A percentile compares a stretch with the other conserved stretches of the same genome.
Evolutionary conservation across 2,329 filamentous ascomycete species (phyloP).

Genomic region (Fusarium fracticaudum): DNA sequence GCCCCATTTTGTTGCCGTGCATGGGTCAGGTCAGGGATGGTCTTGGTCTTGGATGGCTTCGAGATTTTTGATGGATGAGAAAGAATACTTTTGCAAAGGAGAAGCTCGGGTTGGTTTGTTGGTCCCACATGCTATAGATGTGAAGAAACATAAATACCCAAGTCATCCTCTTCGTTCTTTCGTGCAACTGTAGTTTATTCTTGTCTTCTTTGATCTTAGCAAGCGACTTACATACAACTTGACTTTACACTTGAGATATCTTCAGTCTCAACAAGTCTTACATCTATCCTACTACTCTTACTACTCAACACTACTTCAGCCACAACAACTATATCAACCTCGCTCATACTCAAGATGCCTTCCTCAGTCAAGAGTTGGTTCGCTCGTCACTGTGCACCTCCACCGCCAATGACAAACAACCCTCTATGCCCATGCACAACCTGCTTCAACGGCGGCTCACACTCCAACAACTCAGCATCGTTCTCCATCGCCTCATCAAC

Average conservation of each 20-base stretch:
- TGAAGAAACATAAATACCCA: conserved; percentile 40
- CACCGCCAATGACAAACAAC: conserved; percentile 48
- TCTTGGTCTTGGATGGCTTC: conserved; percentile 21
- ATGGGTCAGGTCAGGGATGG: background rate
- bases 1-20: background rate
- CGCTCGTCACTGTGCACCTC: conserved; percentile 52
- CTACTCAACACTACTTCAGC: background rate
- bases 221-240: background rate
- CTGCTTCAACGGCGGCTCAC: conserved; percentile 46
- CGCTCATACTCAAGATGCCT: conserved; percentile 41
- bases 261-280: background rate
- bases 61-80: background rate
- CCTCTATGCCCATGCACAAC: conserved; percentile 50
- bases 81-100: background rate
- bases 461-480: conserved; percentile 26
- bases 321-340: background rate
- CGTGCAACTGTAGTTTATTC: background rate
- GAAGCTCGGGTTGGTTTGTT: conserved; percentile 14
- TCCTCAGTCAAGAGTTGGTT: conserved; percentile 51
- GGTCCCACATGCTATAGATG: conserved; percentile 28
- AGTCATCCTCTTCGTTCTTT: background rate
- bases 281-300: background rate
- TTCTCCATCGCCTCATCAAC: conserved; percentile 17
- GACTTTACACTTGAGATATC: background rate
- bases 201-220: conserved; percentile 5